Percentiles rank a stretch among this genome's conserved stretches.
Conservation (phyloP, 345 rosid genomes). For the Tarenaya hassleriana region DNA sequence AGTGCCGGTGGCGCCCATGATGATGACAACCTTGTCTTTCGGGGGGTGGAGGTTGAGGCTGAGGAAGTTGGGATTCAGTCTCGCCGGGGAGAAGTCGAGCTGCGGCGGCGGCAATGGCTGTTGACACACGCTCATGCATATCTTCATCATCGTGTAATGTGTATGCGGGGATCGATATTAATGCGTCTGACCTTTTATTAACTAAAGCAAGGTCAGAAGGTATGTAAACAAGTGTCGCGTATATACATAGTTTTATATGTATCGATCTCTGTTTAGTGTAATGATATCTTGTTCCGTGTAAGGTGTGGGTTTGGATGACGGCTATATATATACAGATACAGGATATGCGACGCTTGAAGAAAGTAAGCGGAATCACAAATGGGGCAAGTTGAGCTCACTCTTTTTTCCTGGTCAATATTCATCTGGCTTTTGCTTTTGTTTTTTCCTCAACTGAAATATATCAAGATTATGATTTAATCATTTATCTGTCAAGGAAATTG, state of each 20-base stretch:
- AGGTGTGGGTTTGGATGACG: slow-evolving; percentile 27
- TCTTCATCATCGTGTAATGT: slow-evolving; percentile 31
- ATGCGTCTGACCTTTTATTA: no score
- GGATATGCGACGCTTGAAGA: slow-evolving; percentile 17
- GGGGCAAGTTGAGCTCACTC: slow-evolving; percentile 23
- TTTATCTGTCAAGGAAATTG: not conserved
- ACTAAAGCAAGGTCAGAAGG: no score
- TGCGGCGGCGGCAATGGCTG: slow-evolving; percentile 29
- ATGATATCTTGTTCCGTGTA: slow-evolving; percentile 15
- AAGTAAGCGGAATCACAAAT: not conserved
- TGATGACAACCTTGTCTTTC: slow-evolving; percentile 51
- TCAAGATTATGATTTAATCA: slow-evolving; percentile 23
- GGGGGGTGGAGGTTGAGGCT: slow-evolving; percentile 30
- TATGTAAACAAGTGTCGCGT: not conserved
- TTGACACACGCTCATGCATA: slow-evolving; percentile 34
- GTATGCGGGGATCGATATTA: no score
- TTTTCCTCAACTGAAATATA: not conserved
- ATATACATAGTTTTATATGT: not conserved
- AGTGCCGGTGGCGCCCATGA: slow-evolving; percentile 69
- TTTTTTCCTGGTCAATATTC: slow-evolving; percentile 26
- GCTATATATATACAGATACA: slow-evolving; percentile 16
- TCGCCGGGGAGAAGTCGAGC: slow-evolving; percentile 23
- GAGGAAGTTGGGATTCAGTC: slow-evolving; percentile 27
- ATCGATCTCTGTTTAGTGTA: slow-evolving; percentile 7
- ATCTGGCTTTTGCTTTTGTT: slow-evolving; percentile 15